Base-by-base conservation (phyloP, 306 rosid genomes). In the Sicyos baderoa region DNA sequence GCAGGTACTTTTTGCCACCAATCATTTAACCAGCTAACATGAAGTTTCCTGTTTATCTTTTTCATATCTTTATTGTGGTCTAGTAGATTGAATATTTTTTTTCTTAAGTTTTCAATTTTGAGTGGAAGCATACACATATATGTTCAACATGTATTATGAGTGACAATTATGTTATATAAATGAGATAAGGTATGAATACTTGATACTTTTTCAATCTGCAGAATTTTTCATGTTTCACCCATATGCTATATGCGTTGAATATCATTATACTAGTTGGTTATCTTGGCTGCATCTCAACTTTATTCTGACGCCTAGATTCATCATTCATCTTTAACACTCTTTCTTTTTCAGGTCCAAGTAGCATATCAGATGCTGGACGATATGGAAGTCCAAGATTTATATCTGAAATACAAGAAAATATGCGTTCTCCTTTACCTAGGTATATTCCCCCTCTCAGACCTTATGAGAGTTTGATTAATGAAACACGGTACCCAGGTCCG, bases 1-100 rank as follows among this genome's bases (percentile, higher is more conserved):
- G 68, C 72, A 45, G 54, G 54, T 52, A 23, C 49, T 13, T 51
- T 13, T 56, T 25, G 52, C 64, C 56, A 54, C 51, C 55, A 70
- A 75, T 23, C 71, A 49, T 71, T 72, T 72, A 32, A 21, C 77
- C 86, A 81, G 56, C 80, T 83, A 68, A 37, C 22, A 8, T 61
- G 27, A 15, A 52, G 69, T 56, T 67, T 51, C 50, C 50, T 35
- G 1, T 11, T 44, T 23, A 54, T 65, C 6, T 25, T 17, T 15
- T 37, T 6, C 45, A 40, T 40, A 40, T 40, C 45, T 40, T 7
- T 40, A 40, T 40, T 40, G 45, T 9, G 45, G 11, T 40, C 1
- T 7, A 40, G 11, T 23, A 59, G 49, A 60, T 1, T 61, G 25
- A 61, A 58, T 15, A 14, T 58, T 27, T 29, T 29, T 8, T n/a